Base-by-base conservation (phyloP, 495 filamentous ascomycete species). In the Platismatia glauca region DNA sequence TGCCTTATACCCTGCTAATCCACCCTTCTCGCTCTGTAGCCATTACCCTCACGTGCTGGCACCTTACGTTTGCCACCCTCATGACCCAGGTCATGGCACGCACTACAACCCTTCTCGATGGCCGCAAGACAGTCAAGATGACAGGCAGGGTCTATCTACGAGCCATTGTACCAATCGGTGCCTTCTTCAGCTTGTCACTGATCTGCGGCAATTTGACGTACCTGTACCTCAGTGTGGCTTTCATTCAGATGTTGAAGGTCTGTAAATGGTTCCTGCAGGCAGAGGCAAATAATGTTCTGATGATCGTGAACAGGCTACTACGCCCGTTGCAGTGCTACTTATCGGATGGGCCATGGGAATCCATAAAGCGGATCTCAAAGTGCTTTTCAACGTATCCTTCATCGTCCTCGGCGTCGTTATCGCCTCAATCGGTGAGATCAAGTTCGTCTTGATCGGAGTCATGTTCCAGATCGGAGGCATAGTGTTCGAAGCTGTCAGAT, bases 171-270 rank as follows among this genome's bases (percentile, higher is more conserved):
- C 88, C 88, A 53, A 90, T 91, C 66, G 88, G 86, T 39, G 68
- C 88, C 38, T 81, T 89, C 61, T 90, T 89, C 78, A 85, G 81
- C 66, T 79, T 84, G 64, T 86, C 82, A 61, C 76, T 91, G 64
- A 87, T 90, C 60, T 89, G 82, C 75, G 84, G 83, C 62, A 90
- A 89, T 74, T 73, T 86, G 62, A 82, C 85, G 18, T 91, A 90
- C 71, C 75, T 91, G 29, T 89, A 90, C 71, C 77, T 90, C 20
- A 86, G 81, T 66, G 87, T 91, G 7, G 78, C 86, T 33, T 91
- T 91, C 72, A 89, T 90, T 68, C 88, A 91, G 75, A 90, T 91
- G 86, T 79, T 90, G 64, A 91, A 91, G 81, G 84, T 85, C 67
- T 20, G 73, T 63, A 11, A 6, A 15, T 39, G 16, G n/a, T 18